Conservation (phyloP, 345 rosid species). For the Eucalyptus dawsonii region DNA sequence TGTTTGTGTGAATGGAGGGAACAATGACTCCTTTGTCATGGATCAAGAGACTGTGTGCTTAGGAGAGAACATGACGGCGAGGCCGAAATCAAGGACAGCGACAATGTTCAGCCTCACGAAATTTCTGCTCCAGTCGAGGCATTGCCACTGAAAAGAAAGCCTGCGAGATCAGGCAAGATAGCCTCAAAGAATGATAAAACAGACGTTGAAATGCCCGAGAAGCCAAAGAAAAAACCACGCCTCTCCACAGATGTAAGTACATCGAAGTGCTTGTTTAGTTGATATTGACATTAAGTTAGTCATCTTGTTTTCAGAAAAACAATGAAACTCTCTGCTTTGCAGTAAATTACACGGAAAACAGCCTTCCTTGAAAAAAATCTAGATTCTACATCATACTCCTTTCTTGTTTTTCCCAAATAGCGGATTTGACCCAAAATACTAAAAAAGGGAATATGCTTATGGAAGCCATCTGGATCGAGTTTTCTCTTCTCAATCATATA, state of each 20-base stretch:
- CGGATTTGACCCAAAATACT: not conserved
- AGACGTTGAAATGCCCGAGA: conserved; percentile 2
- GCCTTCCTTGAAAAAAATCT: not conserved
- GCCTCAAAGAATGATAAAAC: not conserved
- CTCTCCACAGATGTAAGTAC: conserved; percentile 24
- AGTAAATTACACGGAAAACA: not conserved
- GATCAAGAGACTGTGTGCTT: not conserved
- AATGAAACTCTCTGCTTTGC: not conserved
- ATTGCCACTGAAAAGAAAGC: conserved; percentile 24
- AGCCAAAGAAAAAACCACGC: conserved; percentile 17
- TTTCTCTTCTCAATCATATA: not conserved
- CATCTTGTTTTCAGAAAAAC: not conserved
- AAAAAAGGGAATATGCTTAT: not conserved
- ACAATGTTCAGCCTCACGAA: not conserved
- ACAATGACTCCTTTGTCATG: not conserved
- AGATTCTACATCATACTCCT: not conserved
- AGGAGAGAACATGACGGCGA: not conserved
- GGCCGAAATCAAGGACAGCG: not conserved
- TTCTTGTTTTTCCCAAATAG: not conserved
- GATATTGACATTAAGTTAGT: not conserved
- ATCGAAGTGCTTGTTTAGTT: not conserved
- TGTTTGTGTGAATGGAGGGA: not conserved
- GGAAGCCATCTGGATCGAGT: not conserved
- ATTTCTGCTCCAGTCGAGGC: conserved; percentile 1
- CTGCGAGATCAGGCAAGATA: not conserved